These are phyloP conservation scores for Ganoderma multipileum DNA, from an alignment of 1,284 basidiomycete species.

Conservation along the genomic window DNA sequence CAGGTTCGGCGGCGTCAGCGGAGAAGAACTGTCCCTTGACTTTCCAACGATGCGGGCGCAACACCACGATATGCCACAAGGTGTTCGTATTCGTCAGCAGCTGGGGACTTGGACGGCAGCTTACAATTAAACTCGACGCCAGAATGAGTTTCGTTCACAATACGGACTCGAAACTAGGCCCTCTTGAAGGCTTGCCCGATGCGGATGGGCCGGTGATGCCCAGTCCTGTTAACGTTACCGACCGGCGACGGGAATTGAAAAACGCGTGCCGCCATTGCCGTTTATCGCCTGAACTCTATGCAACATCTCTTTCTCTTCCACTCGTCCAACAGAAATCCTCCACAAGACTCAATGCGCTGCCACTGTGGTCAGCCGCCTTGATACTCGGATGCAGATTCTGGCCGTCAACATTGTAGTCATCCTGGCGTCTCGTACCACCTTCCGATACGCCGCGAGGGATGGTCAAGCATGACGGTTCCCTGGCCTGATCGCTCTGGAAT, in stretches of 20 bases:
- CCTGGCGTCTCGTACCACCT: neutral
- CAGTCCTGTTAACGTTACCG: neutral
- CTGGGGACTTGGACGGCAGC: neutral
- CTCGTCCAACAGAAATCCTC: neutral
- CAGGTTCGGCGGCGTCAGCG: neutral
- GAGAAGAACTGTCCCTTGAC: neutral
- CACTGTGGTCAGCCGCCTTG: neutral
- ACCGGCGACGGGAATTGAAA: neutral
- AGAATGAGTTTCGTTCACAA: neutral
- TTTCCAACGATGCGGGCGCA: neutral
- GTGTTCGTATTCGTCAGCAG: neutral
- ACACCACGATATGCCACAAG: neutral
- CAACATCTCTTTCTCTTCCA: neutral
- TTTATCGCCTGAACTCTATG: slow-evolving; percentile 1
- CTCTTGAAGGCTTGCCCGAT: slow-evolving; percentile 11
- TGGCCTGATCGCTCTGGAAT: neutral
- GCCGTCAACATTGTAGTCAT: neutral
- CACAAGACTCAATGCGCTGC: neutral
- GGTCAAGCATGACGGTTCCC: slow-evolving; percentile 14
- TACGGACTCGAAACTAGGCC: neutral
- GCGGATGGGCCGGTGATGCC: neutral
- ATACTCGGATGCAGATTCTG: neutral
- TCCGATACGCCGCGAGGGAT: neutral
- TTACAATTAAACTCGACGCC: neutral
- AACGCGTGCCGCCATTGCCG: neutral